Evolutionary conservation across 1,284 basidiomycete genomes (phyloP), one percentile per base, ranked within the genome.

Genomic region (Phylloboletellus chloephorus): DNA sequence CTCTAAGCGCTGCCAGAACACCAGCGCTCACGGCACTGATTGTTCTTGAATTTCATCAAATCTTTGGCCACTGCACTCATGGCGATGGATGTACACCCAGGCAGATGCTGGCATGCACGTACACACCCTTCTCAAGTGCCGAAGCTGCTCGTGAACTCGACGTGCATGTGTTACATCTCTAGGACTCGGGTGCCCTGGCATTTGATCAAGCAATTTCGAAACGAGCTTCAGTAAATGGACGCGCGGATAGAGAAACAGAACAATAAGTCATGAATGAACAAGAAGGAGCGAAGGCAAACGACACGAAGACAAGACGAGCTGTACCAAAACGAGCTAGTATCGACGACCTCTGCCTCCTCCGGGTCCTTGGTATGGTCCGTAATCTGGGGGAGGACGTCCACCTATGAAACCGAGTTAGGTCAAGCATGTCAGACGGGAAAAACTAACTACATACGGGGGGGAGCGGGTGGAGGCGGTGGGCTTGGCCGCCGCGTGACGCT

Each of bases 281-380:
- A 42, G 46, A 54, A 45, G 10, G 16, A n/a, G 19, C 9, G 16
- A 33, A 49, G 4, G 20, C 19, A 39, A 34, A 23, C 9, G 5
- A 40, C 8, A 30, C 9, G 0, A 29, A 31, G 19, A 34, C 28
- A 19, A 22, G 9, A 29, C 15, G 15, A 21, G 28, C 20, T 10
- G 22, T 5, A 22, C 7, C 3, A 20, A 26, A 33, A 17, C 9
- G 16, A 20, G n/a, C 37, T 60, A 66, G 52, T 62, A 66, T 43
- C 65, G 51, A 28, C 64, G 56, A 19, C 60, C 61, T 32, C 67
- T 54, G 16, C 63, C 57, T 41, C 65, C 56, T 44, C 64, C 61
- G 2, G 80, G 80, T 22, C 80, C 80, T 58, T 78, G 78, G 48
- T 83, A 83, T 16, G 81, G 79, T 12, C 80, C 75, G 48, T 83